Conservation (phyloP, 345 rosid genomes). For the Linum lewisii region DNA sequence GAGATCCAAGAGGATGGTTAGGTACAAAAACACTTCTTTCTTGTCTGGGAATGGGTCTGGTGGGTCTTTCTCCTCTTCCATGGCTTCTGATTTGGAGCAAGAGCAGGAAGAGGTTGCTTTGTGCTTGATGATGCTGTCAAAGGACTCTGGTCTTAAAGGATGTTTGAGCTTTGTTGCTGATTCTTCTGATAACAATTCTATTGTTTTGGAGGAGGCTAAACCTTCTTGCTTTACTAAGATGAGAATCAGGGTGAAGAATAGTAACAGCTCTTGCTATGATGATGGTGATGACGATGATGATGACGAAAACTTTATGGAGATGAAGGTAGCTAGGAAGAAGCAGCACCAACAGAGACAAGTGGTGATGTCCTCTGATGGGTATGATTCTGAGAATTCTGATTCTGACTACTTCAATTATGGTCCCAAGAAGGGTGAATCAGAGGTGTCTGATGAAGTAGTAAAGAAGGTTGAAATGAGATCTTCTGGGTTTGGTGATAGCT, state of each 20-base stretch:
- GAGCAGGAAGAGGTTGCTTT: conserved; percentile 71
- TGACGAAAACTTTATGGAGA: conserved; percentile 22
- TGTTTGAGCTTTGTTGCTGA: conserved; percentile 45
- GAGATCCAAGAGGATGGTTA: conserved; percentile 50
- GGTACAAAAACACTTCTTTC: conserved; percentile 26
- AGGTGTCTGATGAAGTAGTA: conserved; percentile 33
- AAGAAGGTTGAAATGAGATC: conserved; percentile 15
- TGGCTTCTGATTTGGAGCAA: conserved; percentile 54
- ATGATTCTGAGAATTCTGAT: conserved; percentile 46
- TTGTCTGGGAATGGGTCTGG: conserved; percentile 13
- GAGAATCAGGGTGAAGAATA: conserved; percentile 28
- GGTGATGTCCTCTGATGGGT: conserved; percentile 20
- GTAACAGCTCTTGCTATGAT: neutral
- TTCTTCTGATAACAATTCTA: conserved; percentile 62
- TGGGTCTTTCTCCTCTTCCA: conserved; percentile 20
- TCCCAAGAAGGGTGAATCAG: conserved; percentile 44
- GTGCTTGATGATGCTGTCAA: conserved; percentile 81
- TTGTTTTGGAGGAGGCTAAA: conserved; percentile 55
- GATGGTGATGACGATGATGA: conserved; percentile 23
- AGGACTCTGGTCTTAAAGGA: conserved; percentile 52
- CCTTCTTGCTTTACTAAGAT: conserved; percentile 37
- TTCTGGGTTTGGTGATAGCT: conserved; percentile 30
- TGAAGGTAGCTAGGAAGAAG: conserved; percentile 25
- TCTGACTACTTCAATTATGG: conserved; percentile 61
- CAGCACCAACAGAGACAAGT: neutral